Evolutionary conservation across 495 filamentous ascomycete species (phyloP).

Genomic region (Daldinia childiae): DNA sequence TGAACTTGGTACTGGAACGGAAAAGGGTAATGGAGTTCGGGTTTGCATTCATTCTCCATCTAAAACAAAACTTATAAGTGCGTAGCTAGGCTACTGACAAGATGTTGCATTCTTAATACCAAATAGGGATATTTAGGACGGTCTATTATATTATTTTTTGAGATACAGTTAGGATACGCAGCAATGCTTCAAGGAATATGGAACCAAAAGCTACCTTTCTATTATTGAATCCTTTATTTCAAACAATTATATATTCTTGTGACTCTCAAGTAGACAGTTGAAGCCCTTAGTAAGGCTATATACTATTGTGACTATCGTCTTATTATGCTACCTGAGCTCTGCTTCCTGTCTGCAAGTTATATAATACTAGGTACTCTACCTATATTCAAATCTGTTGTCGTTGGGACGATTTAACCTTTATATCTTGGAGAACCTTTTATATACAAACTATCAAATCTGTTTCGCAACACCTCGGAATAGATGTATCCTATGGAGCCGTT

Average conservation of each 20-base stretch:
- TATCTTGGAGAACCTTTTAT: not conserved
- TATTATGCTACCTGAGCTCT: not conserved
- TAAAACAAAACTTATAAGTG: not conserved
- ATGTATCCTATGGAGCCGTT: too few species aligned
- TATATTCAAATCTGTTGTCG: not conserved
- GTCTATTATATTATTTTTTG: not conserved
- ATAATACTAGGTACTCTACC: not conserved
- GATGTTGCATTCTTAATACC: not conserved
- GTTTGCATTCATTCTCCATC: slow-evolving; percentile 7
- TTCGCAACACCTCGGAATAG: too few species aligned
- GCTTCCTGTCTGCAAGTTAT: not conserved
- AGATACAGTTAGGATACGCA: not conserved
- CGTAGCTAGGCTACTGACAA: not conserved
- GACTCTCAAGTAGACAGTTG: not conserved
- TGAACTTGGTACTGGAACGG: slow-evolving; percentile 5
- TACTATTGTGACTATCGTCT: not conserved
- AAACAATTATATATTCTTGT: not conserved
- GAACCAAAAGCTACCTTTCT: not conserved
- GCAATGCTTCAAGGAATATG: not conserved
- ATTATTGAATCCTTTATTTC: not conserved
- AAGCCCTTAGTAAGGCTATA: not conserved
- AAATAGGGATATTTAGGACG: not conserved
- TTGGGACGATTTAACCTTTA: not conserved
- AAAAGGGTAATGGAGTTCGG: slow-evolving; percentile 17
- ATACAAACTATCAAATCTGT: not conserved